phyloP scores from a whole-genome alignment of 768 basidiomycete species.

The Tylopilus subfusipes region DNA sequence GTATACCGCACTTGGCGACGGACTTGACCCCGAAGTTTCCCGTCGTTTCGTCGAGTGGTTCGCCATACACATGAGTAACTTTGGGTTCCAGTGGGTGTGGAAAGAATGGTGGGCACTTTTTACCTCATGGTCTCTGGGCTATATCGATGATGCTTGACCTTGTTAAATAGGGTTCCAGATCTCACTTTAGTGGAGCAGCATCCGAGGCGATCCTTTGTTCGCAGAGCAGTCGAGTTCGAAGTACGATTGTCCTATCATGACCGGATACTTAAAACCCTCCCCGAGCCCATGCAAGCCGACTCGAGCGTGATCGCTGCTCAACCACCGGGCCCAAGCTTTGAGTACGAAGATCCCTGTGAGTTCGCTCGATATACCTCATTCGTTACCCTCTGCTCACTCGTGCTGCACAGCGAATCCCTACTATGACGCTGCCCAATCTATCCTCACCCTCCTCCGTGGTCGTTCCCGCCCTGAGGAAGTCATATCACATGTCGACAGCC shows the following conservation, averaged over 20 bases:
- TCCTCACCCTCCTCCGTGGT: constrained; percentile 79
- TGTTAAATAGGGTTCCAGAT: constrained; percentile 72
- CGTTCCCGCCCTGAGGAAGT: constrained; percentile 80
- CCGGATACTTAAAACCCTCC: constrained; percentile 84
- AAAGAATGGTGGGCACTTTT: constrained; percentile 79
- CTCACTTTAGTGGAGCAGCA: constrained; percentile 68
- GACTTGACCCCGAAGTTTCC: constrained; percentile 80
- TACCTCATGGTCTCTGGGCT: not conserved
- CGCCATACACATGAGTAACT: constrained; percentile 94
- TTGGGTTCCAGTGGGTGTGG: constrained; percentile 98
- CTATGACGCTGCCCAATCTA: constrained; percentile 72
- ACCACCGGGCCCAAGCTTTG: constrained; percentile 75
- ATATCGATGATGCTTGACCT: not conserved
- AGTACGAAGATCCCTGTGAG: constrained; percentile 78
- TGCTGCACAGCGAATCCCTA: constrained; percentile 62
- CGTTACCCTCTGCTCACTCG: not conserved
- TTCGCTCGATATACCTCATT: not conserved
- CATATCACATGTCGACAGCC: constrained; percentile 63
- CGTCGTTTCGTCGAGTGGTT: constrained; percentile 94
- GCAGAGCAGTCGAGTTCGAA: constrained; percentile 83
- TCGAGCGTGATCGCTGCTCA: constrained; percentile 61
- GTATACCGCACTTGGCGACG: constrained; percentile 75
- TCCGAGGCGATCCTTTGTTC: constrained; percentile 86
- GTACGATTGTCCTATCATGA: constrained; percentile 92
- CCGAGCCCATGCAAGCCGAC: constrained; percentile 72